These are phyloP conservation scores for Penicillium digitatum DNA, from an alignment of 2,329 filamentous ascomycete species.

Conservation along the genomic window DNA sequence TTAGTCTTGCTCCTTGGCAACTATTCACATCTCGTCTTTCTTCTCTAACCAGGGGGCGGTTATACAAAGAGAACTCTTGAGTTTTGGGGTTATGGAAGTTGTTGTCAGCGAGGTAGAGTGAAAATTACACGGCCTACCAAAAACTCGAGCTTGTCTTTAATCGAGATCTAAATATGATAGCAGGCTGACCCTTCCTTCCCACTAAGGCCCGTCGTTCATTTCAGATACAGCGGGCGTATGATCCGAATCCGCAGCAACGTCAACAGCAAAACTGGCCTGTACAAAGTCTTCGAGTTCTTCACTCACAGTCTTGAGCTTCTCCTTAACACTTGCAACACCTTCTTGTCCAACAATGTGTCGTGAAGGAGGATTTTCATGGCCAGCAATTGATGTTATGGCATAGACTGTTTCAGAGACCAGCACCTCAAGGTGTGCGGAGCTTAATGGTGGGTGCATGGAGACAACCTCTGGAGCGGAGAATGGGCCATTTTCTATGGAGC, in stretches of 20 bases:
- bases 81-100: neutral
- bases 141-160: neutral
- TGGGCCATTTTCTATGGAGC: slow-evolving; percentile 31
- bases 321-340: slow-evolving; percentile 80
- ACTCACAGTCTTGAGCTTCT: slow-evolving; percentile 93
- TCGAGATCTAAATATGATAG: neutral
- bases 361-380: slow-evolving; percentile 91
- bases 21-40: neutral
- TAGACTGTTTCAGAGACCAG: slow-evolving; percentile 86
- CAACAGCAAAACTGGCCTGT: slow-evolving; percentile 79
- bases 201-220: slow-evolving; percentile 6
- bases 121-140: neutral
- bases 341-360: slow-evolving; percentile 91
- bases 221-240: slow-evolving; percentile 13
- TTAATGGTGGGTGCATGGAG: slow-evolving; percentile 70
- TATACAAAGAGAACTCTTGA: neutral
- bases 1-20: neutral
- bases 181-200: slow-evolving; percentile 10
- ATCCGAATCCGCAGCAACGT: slow-evolving; percentile 46
- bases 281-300: slow-evolving; percentile 97
- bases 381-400: slow-evolving; percentile 85
- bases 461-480: slow-evolving; percentile 49
- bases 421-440: slow-evolving; percentile 62
- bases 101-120: neutral
- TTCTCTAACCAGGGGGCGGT: neutral